Conservation (phyloP, 1,284 basidiomycete species). For the Wallemia hederae region DNA sequence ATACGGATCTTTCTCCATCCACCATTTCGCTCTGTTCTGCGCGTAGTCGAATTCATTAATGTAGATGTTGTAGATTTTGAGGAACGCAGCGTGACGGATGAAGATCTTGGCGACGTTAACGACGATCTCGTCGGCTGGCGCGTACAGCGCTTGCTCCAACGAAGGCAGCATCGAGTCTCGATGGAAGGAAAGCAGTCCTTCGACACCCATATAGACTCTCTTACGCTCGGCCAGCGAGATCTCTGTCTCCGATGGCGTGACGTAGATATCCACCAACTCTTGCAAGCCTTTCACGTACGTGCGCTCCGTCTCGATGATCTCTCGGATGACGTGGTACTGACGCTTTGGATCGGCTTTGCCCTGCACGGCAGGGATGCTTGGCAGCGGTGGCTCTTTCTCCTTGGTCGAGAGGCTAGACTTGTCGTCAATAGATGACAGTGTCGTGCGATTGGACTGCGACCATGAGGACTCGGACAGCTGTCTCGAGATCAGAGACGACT, state of each 20-base stretch:
- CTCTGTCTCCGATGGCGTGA: conserved; percentile 62
- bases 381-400: conserved; percentile 14
- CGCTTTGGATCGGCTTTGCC: conserved; percentile 64
- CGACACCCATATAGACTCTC: conserved; percentile 72
- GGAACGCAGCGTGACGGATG: conserved; percentile 68
- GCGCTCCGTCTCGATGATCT: conserved; percentile 72
- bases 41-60: conserved; percentile 87
- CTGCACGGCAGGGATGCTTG: conserved; percentile 28
- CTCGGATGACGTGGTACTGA: conserved; percentile 43
- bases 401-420: conserved; percentile 7
- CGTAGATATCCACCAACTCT: conserved; percentile 83
- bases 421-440: conserved; percentile 4
- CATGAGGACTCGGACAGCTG: conserved; percentile 7
- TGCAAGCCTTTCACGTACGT: conserved; percentile 78
- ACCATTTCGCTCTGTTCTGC: conserved; percentile 51
- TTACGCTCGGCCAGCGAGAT: conserved; percentile 67
- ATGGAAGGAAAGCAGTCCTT: conserved; percentile 73
- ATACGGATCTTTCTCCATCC: conserved; percentile 19
- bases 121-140: conserved; percentile 26
- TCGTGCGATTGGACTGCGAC: conserved; percentile 6
- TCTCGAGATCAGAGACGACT: conserved; percentile 4
- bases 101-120: conserved; percentile 68
- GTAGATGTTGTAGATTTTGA: conserved; percentile 89
- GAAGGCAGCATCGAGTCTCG: conserved; percentile 69
- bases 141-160: conserved; percentile 34